Evolutionary conservation across 371 early-diverging fungal species (phyloP), one percentile per base, ranked within the genome.

Genomic region (Blakeslea trispora): DNA sequence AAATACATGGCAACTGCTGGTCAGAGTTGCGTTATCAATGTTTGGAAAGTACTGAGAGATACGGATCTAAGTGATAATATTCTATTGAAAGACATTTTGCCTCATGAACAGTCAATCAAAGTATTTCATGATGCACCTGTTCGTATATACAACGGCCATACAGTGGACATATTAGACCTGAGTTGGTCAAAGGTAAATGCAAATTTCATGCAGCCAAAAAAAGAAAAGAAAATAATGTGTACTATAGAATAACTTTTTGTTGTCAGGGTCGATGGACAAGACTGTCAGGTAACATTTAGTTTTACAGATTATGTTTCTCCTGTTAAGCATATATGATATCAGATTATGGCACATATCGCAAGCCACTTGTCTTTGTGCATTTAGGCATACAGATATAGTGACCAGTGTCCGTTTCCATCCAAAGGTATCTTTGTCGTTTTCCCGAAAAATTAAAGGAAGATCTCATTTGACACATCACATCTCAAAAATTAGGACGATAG

Each of bases 361-460:
- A 18, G 61, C 69, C 14, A 86, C 85, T 39, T 93, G 92, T 57
- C 72, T 96, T 40, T 88, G 91, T 61, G 74, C 84, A 2, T 92
- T 94, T 61, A 71, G 72, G 18, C 95, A 94, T 65, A 54, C 71
- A 14, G 93, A 91, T 65, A 82, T 85, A 19, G 94, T 94, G 1
- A 85, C 91, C 2, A 77, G 88, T 24, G 86, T 93, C 5, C 75
- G 81, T 0, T 96, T 96, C 59, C 93, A 91, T 64, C 95, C 95
- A 49, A 75, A 72, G 68, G 78, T 77, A n/a, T n/a, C n/a, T n/a
- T n/a, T n/a, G n/a, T n/a, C n/a, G n/a, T n/a, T n/a, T n/a, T n/a
- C n/a, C n/a, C n/a, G n/a, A 68, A 45, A 57, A 53, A 18, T n/a
- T n/a, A n/a, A n/a, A n/a, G n/a, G n/a, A n/a, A n/a, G n/a, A n/a